These are phyloP conservation scores for Umbilicaria muhlenbergii DNA, from an alignment of 495 filamentous ascomycete species.

Conservation along the genomic window DNA sequence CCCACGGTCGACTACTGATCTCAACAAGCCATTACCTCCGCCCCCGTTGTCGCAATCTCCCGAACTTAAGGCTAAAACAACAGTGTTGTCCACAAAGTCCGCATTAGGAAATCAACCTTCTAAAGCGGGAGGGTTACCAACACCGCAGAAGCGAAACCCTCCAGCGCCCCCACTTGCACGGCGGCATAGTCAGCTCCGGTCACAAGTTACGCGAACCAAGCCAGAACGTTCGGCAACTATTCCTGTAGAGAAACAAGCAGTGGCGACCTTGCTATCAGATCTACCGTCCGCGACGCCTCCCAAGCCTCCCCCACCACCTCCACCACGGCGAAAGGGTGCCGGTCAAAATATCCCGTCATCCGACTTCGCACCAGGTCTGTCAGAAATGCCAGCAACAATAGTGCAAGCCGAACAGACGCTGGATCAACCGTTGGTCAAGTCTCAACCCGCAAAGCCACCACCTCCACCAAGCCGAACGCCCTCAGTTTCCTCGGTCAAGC, in stretches of 20 bases:
- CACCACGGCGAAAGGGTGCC: constrained; percentile 28
- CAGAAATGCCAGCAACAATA: neutral
- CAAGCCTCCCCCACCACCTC: constrained; percentile 30
- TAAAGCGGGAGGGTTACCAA: neutral
- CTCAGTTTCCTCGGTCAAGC: constrained; percentile 14
- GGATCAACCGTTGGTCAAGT: constrained; percentile 23
- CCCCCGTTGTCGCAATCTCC: constrained; percentile 9
- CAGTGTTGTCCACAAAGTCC: too few relatives aligned
- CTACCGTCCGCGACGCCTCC: constrained; percentile 11
- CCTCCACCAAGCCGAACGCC: constrained; percentile 22
- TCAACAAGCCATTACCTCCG: constrained; percentile 34
- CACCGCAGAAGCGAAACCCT: constrained; percentile 12
- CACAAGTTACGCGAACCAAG: constrained; percentile 24
- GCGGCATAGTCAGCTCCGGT: constrained; percentile 31
- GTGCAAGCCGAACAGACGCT: neutral
- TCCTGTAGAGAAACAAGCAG: constrained; percentile 3
- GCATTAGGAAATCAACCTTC: too few relatives aligned
- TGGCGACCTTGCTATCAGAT: constrained; percentile 1
- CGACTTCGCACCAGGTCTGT: neutral
- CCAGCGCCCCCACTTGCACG: constrained; percentile 34
- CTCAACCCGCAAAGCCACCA: constrained; percentile 21
- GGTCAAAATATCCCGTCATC: constrained; percentile 20
- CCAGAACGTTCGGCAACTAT: constrained; percentile 12
- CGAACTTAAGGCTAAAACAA: too few relatives aligned
- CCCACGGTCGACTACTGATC: constrained; percentile 19